Evolutionary conservation across 176 grass and related monocot species (phyloP).

Genomic region (Oryza brachyantha): DNA sequence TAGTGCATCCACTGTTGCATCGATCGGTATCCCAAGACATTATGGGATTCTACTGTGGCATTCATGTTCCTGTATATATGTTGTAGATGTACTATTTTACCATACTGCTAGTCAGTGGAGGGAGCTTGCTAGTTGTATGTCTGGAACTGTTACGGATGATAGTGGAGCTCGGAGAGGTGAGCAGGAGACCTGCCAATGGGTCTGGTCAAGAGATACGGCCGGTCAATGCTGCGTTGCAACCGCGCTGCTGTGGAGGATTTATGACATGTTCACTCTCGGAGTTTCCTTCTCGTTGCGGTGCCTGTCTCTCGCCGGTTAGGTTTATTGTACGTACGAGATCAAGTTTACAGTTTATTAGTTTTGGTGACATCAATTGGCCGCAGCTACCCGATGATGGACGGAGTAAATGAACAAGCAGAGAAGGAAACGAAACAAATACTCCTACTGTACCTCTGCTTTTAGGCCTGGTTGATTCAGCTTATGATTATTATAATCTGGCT

Average conservation of each 20-base stretch:
- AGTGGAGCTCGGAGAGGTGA: not conserved
- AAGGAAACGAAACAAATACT: too few relatives aligned
- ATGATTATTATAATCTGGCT: too few relatives aligned
- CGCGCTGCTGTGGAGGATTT: too few relatives aligned
- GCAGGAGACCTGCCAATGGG: not conserved
- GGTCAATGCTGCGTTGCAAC: not conserved
- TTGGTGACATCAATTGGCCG: not conserved
- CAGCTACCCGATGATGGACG: not conserved
- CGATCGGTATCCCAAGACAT: conserved; percentile 31
- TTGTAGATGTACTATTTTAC: not conserved
- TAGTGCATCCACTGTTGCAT: conserved; percentile 42
- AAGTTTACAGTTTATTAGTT: not conserved
- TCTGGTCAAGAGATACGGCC: not conserved
- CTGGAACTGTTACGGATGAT: not conserved
- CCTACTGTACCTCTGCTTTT: too few relatives aligned
- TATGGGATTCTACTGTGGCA: conserved; percentile 11
- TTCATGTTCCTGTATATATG: not conserved
- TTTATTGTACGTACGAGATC: too few relatives aligned
- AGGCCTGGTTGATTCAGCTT: too few relatives aligned
- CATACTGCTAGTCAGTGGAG: not conserved
- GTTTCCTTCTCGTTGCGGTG: not conserved
- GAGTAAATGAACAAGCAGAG: not conserved
- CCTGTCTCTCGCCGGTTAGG: not conserved
- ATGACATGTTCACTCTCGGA: not conserved
- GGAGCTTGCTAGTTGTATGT: too few relatives aligned